Conservation (phyloP, 2,329 filamentous ascomycete species). For the Curvularia hawaiiensis region DNA sequence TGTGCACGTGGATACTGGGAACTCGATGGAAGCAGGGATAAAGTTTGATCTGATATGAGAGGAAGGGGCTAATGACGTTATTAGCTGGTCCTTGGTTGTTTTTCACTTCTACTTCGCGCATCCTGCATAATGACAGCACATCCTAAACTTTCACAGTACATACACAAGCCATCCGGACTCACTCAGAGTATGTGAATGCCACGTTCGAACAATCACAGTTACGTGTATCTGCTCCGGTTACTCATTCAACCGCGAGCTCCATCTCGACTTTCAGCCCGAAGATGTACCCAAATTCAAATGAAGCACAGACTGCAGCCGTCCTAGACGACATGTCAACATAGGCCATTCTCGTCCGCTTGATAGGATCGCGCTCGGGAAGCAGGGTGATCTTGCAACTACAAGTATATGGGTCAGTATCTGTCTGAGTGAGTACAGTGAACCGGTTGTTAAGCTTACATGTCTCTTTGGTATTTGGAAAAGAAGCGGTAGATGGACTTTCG, state of each 20-base stretch:
- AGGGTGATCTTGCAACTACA: slow-evolving; percentile 27
- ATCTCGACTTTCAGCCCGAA: slow-evolving; percentile 28
- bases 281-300: slow-evolving; percentile 18
- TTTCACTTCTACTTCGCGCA: not conserved
- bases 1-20: not conserved
- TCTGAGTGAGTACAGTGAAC: no score
- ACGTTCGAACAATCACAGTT: not conserved
- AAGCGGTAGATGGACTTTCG: slow-evolving; percentile 20
- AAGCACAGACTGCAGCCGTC: slow-evolving; percentile 20
- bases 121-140: not conserved
- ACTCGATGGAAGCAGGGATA: not conserved
- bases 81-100: not conserved
- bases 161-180: not conserved
- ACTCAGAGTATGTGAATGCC: not conserved
- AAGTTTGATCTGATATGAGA: not conserved
- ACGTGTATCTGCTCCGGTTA: not conserved
- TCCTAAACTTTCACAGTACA: not conserved
- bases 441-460: slow-evolving; percentile 22
- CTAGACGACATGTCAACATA: slow-evolving; percentile 29
- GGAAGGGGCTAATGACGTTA: no score
- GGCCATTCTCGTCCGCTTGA: slow-evolving; percentile 29
- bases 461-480: slow-evolving; percentile 20
- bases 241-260: slow-evolving; percentile 14
- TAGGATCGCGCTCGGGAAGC: slow-evolving; percentile 22
- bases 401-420: not conserved